Evolutionary conservation across 2,329 filamentous ascomycete genomes (phyloP).

Genomic region (Colletotrichum lindemuthianum): DNA sequence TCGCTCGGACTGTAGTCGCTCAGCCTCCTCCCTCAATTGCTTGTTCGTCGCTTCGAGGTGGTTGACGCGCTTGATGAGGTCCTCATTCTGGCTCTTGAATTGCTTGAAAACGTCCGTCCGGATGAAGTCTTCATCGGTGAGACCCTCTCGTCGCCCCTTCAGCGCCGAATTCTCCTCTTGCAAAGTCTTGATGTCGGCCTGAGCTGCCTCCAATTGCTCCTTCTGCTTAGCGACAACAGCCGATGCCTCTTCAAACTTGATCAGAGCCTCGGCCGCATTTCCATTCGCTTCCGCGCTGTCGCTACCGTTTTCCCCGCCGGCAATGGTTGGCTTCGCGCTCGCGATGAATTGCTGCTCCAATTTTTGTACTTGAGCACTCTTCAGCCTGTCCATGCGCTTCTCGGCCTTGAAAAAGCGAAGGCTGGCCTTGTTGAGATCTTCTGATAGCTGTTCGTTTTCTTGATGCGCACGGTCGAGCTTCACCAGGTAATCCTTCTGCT

Average conservation of each 20-base stretch:
- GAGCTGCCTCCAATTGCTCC: slow-evolving; percentile 83
- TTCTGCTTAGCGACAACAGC: slow-evolving; percentile 85
- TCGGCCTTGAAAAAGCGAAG: slow-evolving; percentile 94
- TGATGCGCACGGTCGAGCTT: slow-evolving; percentile 79
- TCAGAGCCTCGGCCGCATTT: slow-evolving; percentile 73
- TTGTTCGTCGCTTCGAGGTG: slow-evolving; percentile 89
- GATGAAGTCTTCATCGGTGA: slow-evolving; percentile 93
- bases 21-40: slow-evolving; percentile 83
- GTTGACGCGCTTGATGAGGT: slow-evolving; percentile 91
- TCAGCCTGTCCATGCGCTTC: slow-evolving; percentile 89
- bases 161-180: slow-evolving; percentile 83
- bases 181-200: slow-evolving; percentile 78
- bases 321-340: slow-evolving; percentile 62
- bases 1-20: slow-evolving; percentile 86
- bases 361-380: slow-evolving; percentile 90
- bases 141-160: slow-evolving; percentile 72
- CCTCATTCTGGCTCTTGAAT: slow-evolving; percentile 89
- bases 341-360: slow-evolving; percentile 89
- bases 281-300: slow-evolving; percentile 64
- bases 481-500: slow-evolving; percentile 82
- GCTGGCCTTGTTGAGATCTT: slow-evolving; percentile 88
- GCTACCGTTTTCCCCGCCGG: slow-evolving; percentile 64
- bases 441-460: slow-evolving; percentile 86
- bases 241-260: slow-evolving; percentile 79
- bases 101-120: slow-evolving; percentile 94